phyloP scores from a whole-genome alignment of 1,284 basidiomycete genomes.

The Ustilago hordei region DNA sequence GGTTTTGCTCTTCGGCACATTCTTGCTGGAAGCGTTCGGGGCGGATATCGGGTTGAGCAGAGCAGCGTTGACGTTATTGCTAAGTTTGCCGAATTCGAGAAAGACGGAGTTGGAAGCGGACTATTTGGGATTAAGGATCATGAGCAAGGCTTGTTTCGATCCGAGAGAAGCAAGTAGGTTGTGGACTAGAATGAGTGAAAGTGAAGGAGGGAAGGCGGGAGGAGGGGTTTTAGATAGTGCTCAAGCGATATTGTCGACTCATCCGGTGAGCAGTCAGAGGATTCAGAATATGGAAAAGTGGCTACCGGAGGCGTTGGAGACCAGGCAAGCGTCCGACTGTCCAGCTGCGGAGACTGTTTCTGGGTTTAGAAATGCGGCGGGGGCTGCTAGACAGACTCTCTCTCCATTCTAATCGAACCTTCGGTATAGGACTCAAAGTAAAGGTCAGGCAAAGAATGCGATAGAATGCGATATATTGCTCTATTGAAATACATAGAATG shows the following conservation, averaged over 20 bases:
- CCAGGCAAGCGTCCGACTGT: slow-evolving; percentile 26
- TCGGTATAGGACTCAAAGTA: no score
- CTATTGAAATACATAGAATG: not conserved
- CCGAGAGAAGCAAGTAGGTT: slow-evolving; percentile 75
- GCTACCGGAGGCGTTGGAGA: slow-evolving; percentile 45
- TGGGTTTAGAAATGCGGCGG: slow-evolving; percentile 27
- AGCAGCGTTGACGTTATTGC: slow-evolving; percentile 74
- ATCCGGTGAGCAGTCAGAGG: slow-evolving; percentile 56
- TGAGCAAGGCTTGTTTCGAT: slow-evolving; percentile 79
- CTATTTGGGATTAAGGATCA: slow-evolving; percentile 77
- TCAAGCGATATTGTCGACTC: slow-evolving; percentile 55
- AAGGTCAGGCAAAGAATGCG: not conserved
- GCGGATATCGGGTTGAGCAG: slow-evolving; percentile 60
- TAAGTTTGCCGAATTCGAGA: slow-evolving; percentile 84
- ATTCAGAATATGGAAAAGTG: slow-evolving; percentile 60
- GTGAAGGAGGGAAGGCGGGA: slow-evolving; percentile 27
- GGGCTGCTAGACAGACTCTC: slow-evolving; percentile 13
- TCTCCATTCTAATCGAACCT: slow-evolving; percentile 7
- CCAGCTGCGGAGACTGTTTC: slow-evolving; percentile 26
- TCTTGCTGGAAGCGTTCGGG: slow-evolving; percentile 54
- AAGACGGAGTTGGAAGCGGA: slow-evolving; percentile 83
- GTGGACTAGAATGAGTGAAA: slow-evolving; percentile 57
- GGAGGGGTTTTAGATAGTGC: slow-evolving; percentile 31
- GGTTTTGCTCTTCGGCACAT: slow-evolving; percentile 48
- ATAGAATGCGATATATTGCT: slow-evolving; percentile 2